Evolutionary conservation across 1,284 basidiomycete genomes (phyloP).

Genomic region (Crocinoboletus sp.): DNA sequence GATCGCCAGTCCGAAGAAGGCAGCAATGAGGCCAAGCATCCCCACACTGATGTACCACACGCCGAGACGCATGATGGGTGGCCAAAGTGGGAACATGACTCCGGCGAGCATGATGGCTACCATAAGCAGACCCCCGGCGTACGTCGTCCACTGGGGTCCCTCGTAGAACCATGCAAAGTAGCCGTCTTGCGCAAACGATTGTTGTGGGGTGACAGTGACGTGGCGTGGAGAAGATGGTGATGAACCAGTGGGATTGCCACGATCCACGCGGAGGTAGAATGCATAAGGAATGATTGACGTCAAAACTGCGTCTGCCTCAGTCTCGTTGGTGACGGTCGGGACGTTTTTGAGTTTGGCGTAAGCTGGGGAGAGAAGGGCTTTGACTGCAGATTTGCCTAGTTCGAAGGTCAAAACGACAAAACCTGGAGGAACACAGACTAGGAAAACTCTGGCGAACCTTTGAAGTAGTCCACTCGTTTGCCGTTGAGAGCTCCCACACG

Average conservation of each 20-base stretch:
- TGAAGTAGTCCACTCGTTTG: constrained; percentile 97
- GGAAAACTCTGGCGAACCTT: constrained; percentile 46
- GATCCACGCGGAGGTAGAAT: constrained; percentile 88
- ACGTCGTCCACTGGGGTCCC: constrained; percentile 90
- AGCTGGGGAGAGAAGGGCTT: constrained; percentile 87
- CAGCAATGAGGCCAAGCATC: constrained; percentile 83
- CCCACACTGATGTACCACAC: constrained; percentile 95
- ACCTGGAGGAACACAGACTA: not conserved
- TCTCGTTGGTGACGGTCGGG: constrained; percentile 71
- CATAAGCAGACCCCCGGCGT: constrained; percentile 91
- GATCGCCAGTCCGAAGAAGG: constrained; percentile 92
- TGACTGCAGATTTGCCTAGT: constrained; percentile 87
- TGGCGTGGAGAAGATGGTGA: constrained; percentile 73
- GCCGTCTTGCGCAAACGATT: constrained; percentile 72
- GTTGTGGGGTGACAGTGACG: constrained; percentile 79
- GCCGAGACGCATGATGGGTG: constrained; percentile 87
- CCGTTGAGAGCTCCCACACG: constrained; percentile 90
- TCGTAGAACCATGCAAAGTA: constrained; percentile 99
- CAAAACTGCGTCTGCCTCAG: constrained; percentile 72
- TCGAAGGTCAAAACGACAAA: not conserved
- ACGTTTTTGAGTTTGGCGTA: constrained; percentile 89
- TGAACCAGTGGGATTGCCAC: constrained; percentile 65
- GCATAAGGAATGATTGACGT: constrained; percentile 76
- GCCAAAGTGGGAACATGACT: constrained; percentile 99
- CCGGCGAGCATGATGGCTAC: constrained; percentile 92